Evolutionary conservation across 805 yeast genomes (phyloP), one percentile per base, ranked within the genome.

Genomic region (Cyberlindnera petersonii): DNA sequence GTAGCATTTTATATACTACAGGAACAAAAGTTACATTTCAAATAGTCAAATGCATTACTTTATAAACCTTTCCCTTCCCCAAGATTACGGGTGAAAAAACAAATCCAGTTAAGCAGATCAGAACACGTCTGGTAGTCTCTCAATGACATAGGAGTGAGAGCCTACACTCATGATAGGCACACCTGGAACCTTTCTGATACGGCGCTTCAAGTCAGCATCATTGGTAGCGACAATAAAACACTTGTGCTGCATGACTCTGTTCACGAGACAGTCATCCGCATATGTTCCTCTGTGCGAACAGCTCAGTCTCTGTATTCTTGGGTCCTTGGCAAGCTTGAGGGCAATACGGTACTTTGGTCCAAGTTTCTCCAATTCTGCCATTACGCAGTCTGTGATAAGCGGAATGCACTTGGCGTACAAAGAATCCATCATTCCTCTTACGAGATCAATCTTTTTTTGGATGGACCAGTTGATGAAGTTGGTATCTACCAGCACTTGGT

Each of bases 91-190:
- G n/a, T n/a, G n/a, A 17, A 29, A 17, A 13, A 18, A 10, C 32
- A 7, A 5, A 15, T n/a, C 4, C n/a, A n/a, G n/a, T n/a, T 5
- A 26, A 28, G 23, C 11, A 9, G 9, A 1, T 37, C 35, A 84
- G 56, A 84, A 84, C n/a, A 85, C 96, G 61, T 89, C 96, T 2
- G 98, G 98, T 42, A 93, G 73, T 60, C 96, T 77, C 63, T 93
- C 98, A 49, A 93, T 82, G 26, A 86, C 96, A 59, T 91, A 93
- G 1, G 88, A 69, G 60, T 87, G 95, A 3, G 84, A 84, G 24
- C 98, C 98, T 6, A 93, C 98, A 64, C 96, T 86, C 94, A 93
- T 79, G 24, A 93, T 69, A 10, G 98, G 98, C 46, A 93, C 85
- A 55, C 98, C 98, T 1, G 98, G 98, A 20, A 93, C 87, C 63